Evolutionary conservation across 2,329 filamentous ascomycete genomes (phyloP).

Genomic region (Helminthosporium solani): DNA sequence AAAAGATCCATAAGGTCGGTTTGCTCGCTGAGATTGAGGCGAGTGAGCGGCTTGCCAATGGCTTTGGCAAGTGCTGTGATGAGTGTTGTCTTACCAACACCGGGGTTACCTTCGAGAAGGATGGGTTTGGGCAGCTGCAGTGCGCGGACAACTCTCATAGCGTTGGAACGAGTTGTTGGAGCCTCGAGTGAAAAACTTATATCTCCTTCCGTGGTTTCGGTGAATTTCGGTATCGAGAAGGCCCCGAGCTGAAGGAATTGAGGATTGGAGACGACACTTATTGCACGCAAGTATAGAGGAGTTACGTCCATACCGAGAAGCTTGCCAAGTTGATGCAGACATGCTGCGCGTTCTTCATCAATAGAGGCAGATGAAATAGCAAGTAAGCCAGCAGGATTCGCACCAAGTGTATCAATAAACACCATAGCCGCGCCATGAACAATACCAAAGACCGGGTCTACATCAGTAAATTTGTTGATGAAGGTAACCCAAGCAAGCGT

Average conservation of each 20-base stretch:
- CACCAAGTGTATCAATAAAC: conserved; percentile 91
- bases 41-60: conserved; percentile 77
- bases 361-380: conserved; percentile 71
- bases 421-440: conserved; percentile 93
- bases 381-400: conserved; percentile 87
- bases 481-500: conserved; percentile 93
- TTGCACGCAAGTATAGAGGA: conserved; percentile 63
- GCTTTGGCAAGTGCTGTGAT: conserved; percentile 79
- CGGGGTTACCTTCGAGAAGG: conserved; percentile 92
- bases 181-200: conserved; percentile 77
- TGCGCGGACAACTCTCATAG: conserved; percentile 86
- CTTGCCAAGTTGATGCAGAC: conserved; percentile 69
- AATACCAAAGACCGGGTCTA: conserved; percentile 54
- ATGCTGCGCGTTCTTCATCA: conserved; percentile 68
- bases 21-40: conserved; percentile 97
- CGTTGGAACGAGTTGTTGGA: conserved; percentile 85
- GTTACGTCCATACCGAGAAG: conserved; percentile 66
- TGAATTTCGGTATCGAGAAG: conserved; percentile 65
- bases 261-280: conserved; percentile 58
- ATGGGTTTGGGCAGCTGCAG: conserved; percentile 89
- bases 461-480: conserved; percentile 65
- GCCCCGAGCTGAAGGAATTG: conserved; percentile 66
- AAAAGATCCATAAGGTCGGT: conserved; percentile 98
- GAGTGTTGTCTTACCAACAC: conserved; percentile 95
- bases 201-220: conserved; percentile 52